phyloP scores from a whole-genome alignment of 2,329 filamentous ascomycete genomes.

The Cladosporium colombiae region DNA sequence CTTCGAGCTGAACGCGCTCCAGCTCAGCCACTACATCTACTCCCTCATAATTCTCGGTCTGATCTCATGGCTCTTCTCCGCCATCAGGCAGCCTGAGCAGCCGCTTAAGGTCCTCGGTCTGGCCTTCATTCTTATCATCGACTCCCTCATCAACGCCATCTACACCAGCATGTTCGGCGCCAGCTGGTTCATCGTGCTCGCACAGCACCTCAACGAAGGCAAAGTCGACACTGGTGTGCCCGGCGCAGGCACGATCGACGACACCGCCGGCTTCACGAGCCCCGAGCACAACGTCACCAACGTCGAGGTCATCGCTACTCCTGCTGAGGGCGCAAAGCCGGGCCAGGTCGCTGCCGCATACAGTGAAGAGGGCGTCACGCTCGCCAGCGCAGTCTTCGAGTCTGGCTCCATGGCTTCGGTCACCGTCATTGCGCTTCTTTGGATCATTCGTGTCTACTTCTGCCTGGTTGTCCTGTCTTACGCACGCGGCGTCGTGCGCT shows the following conservation, averaged over 20 bases:
- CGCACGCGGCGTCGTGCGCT: slow-evolving; percentile 73
- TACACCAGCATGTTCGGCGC: slow-evolving; percentile 82
- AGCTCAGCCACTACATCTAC: slow-evolving; percentile 91
- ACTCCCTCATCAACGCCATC: slow-evolving; percentile 76
- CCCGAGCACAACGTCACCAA: slow-evolving; percentile 62
- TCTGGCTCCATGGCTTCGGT: slow-evolving; percentile 74
- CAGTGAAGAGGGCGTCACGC: slow-evolving; percentile 32
- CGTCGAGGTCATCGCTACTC: slow-evolving; percentile 56
- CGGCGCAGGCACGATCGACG: slow-evolving; percentile 59
- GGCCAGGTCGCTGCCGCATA: slow-evolving; percentile 58
- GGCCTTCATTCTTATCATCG: slow-evolving; percentile 81
- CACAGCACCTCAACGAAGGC: slow-evolving; percentile 53
- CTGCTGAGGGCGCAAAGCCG: slow-evolving; percentile 45
- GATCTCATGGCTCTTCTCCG: slow-evolving; percentile 70
- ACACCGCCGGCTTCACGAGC: slow-evolving; percentile 65
- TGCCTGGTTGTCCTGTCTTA: slow-evolving; percentile 80
- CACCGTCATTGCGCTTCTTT: slow-evolving; percentile 71
- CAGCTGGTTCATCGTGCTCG: slow-evolving; percentile 81
- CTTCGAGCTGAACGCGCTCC: slow-evolving; percentile 76
- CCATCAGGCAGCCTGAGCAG: slow-evolving; percentile 71
- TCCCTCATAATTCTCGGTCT: slow-evolving; percentile 70
- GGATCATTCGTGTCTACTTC: slow-evolving; percentile 78
- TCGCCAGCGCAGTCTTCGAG: slow-evolving; percentile 66
- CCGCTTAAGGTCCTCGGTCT: slow-evolving; percentile 79
- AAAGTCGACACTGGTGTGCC: slow-evolving; percentile 30